Conservation (phyloP, 2,329 filamentous ascomycete species). For the Fusarium nurragi region DNA sequence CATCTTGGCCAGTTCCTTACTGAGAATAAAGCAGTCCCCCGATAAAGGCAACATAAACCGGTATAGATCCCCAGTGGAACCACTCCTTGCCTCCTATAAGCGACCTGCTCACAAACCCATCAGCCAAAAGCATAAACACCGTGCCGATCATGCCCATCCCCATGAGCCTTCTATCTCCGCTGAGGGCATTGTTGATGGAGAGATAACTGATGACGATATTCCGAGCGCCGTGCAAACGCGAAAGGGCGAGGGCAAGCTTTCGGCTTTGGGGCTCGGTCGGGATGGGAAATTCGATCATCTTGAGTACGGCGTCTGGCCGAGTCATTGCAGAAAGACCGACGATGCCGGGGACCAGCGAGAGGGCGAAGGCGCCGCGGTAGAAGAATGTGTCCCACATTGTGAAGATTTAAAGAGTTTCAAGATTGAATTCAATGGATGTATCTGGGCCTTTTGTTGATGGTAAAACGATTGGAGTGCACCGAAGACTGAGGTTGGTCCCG, state of each 20-base stretch:
- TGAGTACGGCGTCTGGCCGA: slow-evolving; percentile 20
- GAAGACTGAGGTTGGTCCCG: too few species aligned
- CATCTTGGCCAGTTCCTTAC: not conserved
- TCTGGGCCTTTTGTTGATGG: too few species aligned
- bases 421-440: not conserved
- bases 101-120: slow-evolving; percentile 30
- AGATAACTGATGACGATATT: slow-evolving; percentile 36
- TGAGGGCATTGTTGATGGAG: slow-evolving; percentile 23
- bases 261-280: slow-evolving; percentile 20
- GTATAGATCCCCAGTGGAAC: slow-evolving; percentile 35
- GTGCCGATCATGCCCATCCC: slow-evolving; percentile 6
- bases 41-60: slow-evolving; percentile 5
- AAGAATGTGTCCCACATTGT: slow-evolving; percentile 18
- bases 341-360: slow-evolving; percentile 23
- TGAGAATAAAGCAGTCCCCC: slow-evolving; percentile 11
- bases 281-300: slow-evolving; percentile 19
- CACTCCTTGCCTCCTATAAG: slow-evolving; percentile 33
- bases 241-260: slow-evolving; percentile 9
- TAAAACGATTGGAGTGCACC: too few species aligned
- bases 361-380: slow-evolving; percentile 20
- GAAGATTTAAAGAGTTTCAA: not conserved
- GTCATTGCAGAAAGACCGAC: slow-evolving; percentile 32
- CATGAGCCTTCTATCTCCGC: slow-evolving; percentile 15
- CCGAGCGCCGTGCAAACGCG: slow-evolving; percentile 28
- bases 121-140: slow-evolving; percentile 10